Conservation (phyloP, 306 rosid species). For the Pyrus pyrifolia region DNA sequence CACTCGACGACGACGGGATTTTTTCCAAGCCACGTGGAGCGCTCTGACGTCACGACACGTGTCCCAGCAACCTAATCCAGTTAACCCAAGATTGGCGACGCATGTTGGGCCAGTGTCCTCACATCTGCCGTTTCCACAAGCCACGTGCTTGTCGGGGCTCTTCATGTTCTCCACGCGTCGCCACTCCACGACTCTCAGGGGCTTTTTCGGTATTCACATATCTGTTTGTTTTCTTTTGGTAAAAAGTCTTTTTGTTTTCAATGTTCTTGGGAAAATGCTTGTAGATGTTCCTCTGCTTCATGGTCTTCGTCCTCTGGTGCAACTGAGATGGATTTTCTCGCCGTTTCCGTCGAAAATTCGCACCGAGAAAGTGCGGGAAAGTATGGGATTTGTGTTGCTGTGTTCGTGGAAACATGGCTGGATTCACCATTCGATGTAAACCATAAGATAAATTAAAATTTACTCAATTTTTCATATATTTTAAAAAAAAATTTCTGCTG, state of each 20-base stretch:
- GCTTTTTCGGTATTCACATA: conserved; percentile 7
- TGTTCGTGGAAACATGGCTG: background rate
- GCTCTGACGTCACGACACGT: conserved; percentile 19
- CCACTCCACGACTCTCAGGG: background rate
- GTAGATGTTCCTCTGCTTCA: background rate
- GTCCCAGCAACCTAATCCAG: conserved; percentile 5
- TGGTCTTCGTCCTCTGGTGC: background rate
- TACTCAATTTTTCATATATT: background rate
- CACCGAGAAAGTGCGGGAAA: conserved; percentile 17
- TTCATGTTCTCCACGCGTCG: conserved; percentile 35
- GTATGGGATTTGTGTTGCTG: conserved; percentile 1
- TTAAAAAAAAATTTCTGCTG: background rate
- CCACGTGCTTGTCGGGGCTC: conserved; percentile 27
- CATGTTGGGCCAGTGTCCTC: conserved; percentile 23
- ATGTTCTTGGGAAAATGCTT: background rate
- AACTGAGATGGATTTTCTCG: background rate
- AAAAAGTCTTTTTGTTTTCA: background rate
- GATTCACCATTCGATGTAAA: background rate
- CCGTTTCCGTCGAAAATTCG: background rate
- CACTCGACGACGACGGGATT: background rate
- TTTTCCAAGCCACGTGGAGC: conserved; percentile 17
- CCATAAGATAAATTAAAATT: background rate
- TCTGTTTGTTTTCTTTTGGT: no score
- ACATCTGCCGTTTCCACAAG: background rate
- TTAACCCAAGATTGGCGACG: conserved; percentile 18